Percentiles rank a stretch among this genome's conserved stretches.
Conservation (phyloP, 1,139 yeast species). For the Wickerhamiella infanticola region DNA sequence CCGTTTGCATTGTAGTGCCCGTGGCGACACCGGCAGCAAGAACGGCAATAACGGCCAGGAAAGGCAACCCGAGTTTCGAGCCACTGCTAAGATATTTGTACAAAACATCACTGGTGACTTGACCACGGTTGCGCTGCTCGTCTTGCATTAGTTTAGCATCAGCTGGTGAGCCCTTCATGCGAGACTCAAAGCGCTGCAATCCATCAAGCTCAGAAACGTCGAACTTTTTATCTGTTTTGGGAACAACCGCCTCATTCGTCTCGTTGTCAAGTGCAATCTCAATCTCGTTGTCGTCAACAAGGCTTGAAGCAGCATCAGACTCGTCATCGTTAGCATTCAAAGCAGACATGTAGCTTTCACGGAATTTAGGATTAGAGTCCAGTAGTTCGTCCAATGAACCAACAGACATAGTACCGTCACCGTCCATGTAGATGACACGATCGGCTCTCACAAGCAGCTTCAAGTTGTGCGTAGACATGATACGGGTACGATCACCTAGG, state of each 20-base stretch:
- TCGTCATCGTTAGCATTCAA: conserved; percentile 20
- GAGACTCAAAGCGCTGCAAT: neutral
- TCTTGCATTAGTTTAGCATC: conserved; percentile 24
- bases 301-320: conserved; percentile 16
- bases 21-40: conserved; percentile 29
- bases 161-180: conserved; percentile 4
- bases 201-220: neutral
- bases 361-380: conserved; percentile 32
- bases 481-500: conserved; percentile 44
- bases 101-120: conserved; percentile 33
- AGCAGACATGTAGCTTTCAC: conserved; percentile 11
- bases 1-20: conserved; percentile 32
- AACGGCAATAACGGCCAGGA: conserved; percentile 31
- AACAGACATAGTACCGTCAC: conserved; percentile 46
- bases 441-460: conserved; percentile 55
- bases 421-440: conserved; percentile 49
- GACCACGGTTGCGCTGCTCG: conserved; percentile 37
- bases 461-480: conserved; percentile 76
- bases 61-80: conserved; percentile 29
- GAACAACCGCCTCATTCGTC: conserved; percentile 1
- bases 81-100: conserved; percentile 42
- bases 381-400: conserved; percentile 45
- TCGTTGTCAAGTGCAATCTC: conserved; percentile 4
- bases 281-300: conserved; percentile 23
- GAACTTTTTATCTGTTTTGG: neutral